Percentiles rank a stretch among this genome's conserved stretches.
Conservation (phyloP, 306 rosid species). For the Ammopiptanthus mongolicus region DNA sequence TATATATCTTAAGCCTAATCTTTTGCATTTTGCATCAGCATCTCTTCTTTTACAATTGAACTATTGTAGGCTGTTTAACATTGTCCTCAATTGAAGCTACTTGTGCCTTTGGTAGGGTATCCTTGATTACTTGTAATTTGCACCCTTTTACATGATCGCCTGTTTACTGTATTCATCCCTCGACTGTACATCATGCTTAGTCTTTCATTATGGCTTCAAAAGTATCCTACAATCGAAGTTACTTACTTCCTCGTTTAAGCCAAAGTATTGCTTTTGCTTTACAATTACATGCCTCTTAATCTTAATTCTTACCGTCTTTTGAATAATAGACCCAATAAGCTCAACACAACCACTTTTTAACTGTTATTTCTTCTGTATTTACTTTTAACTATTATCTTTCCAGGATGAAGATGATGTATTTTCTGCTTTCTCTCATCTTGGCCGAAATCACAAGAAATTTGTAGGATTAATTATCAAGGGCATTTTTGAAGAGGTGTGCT, state of each 20-base stretch:
- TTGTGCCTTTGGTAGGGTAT: not conserved
- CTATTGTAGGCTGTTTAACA: not conserved
- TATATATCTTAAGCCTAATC: not conserved
- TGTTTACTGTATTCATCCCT: not conserved
- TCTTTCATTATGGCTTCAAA: not conserved
- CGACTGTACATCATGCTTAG: not conserved
- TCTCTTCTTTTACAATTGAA: not conserved
- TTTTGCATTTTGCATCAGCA: not conserved
- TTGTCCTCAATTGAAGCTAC: not conserved
- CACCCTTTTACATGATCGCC: not conserved
- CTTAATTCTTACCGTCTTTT: not conserved
- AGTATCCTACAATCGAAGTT: not conserved
- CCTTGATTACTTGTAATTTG: not conserved
- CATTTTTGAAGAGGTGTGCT: conserved; percentile 53
- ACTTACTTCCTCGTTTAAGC: not conserved
- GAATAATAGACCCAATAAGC: not conserved
- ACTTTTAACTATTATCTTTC: conserved; percentile 17
- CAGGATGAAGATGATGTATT: conserved; percentile 85
- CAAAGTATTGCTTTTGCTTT: not conserved
- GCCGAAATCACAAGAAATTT: conserved; percentile 68
- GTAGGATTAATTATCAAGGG: conserved; percentile 39
- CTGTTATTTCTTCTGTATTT: not conserved
- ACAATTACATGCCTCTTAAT: conserved; percentile 1
- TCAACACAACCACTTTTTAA: not conserved
- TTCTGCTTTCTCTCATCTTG: conserved; percentile 64